Evolutionary conservation across 2,329 filamentous ascomycete species (phyloP), one percentile per base, ranked within the genome.

Genomic region (Torrubiellomyces zombiae): DNA sequence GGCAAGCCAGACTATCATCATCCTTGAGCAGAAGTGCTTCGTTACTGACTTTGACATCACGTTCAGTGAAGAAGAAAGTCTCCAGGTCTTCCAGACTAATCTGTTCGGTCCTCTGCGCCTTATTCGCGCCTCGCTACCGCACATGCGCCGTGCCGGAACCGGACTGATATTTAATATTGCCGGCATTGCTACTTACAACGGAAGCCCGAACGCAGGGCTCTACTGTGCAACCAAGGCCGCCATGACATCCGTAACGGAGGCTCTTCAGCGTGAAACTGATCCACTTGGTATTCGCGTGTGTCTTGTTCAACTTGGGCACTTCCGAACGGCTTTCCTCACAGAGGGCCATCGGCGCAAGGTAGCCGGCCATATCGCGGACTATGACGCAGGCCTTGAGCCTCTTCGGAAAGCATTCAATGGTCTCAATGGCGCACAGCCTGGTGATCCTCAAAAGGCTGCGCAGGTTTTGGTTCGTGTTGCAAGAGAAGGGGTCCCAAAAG

Each of bases 391-490:
- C 1, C 34, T 49, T 3, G 47, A 49, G 5, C 45, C 36, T 0
- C 53, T 51, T 24, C 35, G 39, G 2, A 43, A 43, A 5, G 41
- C n/a, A n/a, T n/a, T n/a, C n/a, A n/a, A n/a, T 39, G 26, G 20
- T 8, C 3, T 47, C 44, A 14, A 38, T 48, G 0, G 37, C 10
- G 55, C 58, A 0, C 66, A 73, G 45, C 55, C 49, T 0, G 68
- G 68, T 0, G 65, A 74, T 37, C 53, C 65, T 3, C 44, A 42
- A 11, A 70, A 70, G 48, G 68, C 60, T 0, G 47, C 50, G 6
- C 51, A 45, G 28, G 53, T 64, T 1, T 48, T 69, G 15, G 53
- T 72, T n/a, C n/a, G n/a, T n/a, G n/a, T n/a, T n/a, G n/a, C n/a
- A n/a, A n/a, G n/a, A n/a, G n/a, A n/a, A n/a, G n/a, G n/a, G n/a